Base-by-base conservation (phyloP, 768 basidiomycete species). In the Ramaria sp. region DNA sequence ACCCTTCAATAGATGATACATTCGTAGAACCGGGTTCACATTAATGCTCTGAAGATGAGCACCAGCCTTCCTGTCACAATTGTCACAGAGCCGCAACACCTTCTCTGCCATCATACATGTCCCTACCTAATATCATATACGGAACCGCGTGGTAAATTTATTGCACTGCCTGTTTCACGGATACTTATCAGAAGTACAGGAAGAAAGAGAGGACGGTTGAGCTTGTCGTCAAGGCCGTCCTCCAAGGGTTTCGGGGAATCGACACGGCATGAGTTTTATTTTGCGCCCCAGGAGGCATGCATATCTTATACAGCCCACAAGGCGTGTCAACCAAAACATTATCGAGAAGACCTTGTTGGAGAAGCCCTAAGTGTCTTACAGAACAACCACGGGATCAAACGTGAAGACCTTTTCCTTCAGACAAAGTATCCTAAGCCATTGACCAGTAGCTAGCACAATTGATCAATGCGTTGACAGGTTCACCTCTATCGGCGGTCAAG, bases 1-100 rank as follows among this genome's bases (percentile, higher is more conserved):
- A 34, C 94, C 94, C 63, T 88, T 90, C 65, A 97, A 77, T 34
- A 98, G 78, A 68, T 96, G 91, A 69, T 95, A 97, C 94, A 96
- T 95, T 32, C 5, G 3, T 1, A 34, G 32, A 34, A 34, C 32
- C 32, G 25, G 8, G n/a, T n/a, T n/a, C 8, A 39, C 38, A 39
- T 45, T 45, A 15, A 45, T 45, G 20, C 2, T 34, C 9, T 18
- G 42, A 43, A n/a, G 12, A 18, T 7, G 18, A n/a, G 45, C 25
- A 18, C 25, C 9, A 27, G 16, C 20, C 45, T 30, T 27, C 9
- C 2, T 16, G 28, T 47, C 16, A 25, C 28, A 25, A 10, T 16
- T 28, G 45, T 47, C 15, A 47, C 45, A 12, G 15, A 22, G 39
- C 4, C 38, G 38, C 38, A 41, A 12, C 39, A 22, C 3, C 8